phyloP scores from a whole-genome alignment of 768 basidiomycete genomes.

The Floccularia luteovirens region DNA sequence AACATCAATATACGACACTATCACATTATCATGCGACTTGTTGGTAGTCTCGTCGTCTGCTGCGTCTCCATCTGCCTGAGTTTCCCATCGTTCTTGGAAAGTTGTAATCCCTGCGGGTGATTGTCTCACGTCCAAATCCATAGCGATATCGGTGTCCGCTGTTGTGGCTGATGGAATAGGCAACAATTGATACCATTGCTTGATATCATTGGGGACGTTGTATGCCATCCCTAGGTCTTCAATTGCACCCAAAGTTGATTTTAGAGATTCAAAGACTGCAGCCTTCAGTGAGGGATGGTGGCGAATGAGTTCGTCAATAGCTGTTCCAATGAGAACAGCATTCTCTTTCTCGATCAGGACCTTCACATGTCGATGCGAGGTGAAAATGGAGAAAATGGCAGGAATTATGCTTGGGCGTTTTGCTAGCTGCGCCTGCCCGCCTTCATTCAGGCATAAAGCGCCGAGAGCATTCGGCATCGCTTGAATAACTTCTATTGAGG shows the following conservation, averaged over 20 bases:
- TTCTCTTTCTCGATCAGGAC: conserved; percentile 91
- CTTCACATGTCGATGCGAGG: conserved; percentile 76
- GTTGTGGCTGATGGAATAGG: conserved; percentile 12
- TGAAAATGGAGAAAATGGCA: conserved; percentile 79
- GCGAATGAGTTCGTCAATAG: conserved; percentile 91
- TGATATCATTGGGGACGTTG: conserved; percentile 44
- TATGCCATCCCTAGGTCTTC: conserved; percentile 66
- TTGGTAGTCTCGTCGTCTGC: conserved; percentile 17
- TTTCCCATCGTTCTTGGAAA: conserved; percentile 10
- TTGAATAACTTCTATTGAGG: conserved; percentile 87
- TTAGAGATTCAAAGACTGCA: conserved; percentile 72
- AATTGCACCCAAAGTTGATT: conserved; percentile 61
- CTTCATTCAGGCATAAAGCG: conserved; percentile 90
- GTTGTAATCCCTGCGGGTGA: conserved; percentile 13
- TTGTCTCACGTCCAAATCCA: conserved; percentile 45
- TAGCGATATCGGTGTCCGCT: conserved; percentile 12
- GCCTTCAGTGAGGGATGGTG: conserved; percentile 88
- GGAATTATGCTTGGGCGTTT: conserved; percentile 78
- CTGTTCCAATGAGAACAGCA: conserved; percentile 78
- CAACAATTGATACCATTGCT: conserved; percentile 60
- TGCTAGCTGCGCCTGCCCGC: conserved; percentile 75
- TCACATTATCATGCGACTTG: conserved; percentile 63
- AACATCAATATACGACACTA: conserved; percentile 76
- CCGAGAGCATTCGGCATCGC: conserved; percentile 94
- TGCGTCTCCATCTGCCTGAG: conserved; percentile 7